These are phyloP conservation scores for Alternaria arborescens DNA, from an alignment of 2,329 filamentous ascomycete genomes.

Conservation along the genomic window DNA sequence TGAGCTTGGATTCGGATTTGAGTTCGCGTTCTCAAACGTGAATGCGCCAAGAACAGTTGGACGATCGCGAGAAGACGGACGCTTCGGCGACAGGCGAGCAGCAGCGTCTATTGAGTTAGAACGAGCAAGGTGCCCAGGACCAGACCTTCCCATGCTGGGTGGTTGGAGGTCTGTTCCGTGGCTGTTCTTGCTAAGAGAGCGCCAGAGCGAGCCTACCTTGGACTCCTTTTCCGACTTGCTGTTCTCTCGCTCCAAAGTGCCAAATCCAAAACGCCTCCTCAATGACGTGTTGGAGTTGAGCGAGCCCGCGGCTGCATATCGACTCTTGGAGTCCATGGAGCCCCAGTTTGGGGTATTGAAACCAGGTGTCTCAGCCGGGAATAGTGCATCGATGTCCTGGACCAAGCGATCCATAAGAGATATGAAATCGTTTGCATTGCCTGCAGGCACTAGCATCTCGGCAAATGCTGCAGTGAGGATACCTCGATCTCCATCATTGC, in stretches of 20 bases:
- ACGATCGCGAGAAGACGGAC: constrained; percentile 66
- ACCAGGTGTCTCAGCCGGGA: constrained; percentile 68
- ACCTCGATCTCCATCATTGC: constrained; percentile 89
- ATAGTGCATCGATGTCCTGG: constrained; percentile 88
- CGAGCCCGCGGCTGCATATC: constrained; percentile 74
- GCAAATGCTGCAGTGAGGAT: constrained; percentile 88
- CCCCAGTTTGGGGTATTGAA: constrained; percentile 62
- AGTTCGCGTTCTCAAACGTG: constrained; percentile 52
- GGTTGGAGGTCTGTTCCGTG: constrained; percentile 56
- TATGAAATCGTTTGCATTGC: constrained; percentile 81
- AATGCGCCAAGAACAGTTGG: constrained; percentile 59
- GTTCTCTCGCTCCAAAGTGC: constrained; percentile 77
- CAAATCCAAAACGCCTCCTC: constrained; percentile 82
- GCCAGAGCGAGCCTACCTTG: constrained; percentile 79
- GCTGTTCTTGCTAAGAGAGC: constrained; percentile 83
- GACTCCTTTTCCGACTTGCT: constrained; percentile 76
- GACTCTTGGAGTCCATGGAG: constrained; percentile 65
- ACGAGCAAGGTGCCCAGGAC: constrained; percentile 62
- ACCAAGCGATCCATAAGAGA: constrained; percentile 88
- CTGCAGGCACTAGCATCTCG: constrained; percentile 81
- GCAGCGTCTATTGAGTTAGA: constrained; percentile 82
- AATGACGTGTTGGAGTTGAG: constrained; percentile 88
- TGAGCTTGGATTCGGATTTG: constrained; percentile 38
- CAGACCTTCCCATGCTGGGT: constrained; percentile 71
- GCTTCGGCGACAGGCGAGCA: constrained; percentile 60